Evolutionary conservation across 768 basidiomycete genomes (phyloP).

Genomic region (Termitomyces sp.): DNA sequence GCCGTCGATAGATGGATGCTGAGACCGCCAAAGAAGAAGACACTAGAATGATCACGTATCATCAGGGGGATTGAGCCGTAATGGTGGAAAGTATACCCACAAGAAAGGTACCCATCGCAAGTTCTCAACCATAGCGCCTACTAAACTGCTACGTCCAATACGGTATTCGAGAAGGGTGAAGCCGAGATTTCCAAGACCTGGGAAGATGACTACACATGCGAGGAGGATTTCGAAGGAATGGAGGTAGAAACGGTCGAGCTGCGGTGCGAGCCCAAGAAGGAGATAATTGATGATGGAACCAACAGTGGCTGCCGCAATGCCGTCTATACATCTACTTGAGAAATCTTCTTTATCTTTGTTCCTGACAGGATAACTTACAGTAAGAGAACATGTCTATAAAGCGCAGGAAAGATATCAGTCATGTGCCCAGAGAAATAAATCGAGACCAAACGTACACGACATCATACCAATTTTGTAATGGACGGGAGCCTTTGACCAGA

Average conservation of each 20-base stretch:
- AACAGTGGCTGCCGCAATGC: conserved; percentile 64
- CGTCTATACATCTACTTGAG: conserved; percentile 25
- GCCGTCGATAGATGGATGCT: conserved; percentile 67
- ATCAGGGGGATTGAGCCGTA: background rate
- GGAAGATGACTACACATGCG: conserved; percentile 74
- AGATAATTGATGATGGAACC: conserved; percentile 70
- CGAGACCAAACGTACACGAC: conserved; percentile 40
- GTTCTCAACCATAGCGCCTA: conserved; percentile 48
- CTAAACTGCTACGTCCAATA: conserved; percentile 52
- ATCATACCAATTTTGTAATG: conserved; percentile 83
- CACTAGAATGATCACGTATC: conserved; percentile 28
- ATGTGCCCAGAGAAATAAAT: background rate
- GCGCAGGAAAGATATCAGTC: background rate
- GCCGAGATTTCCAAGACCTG: conserved; percentile 68
- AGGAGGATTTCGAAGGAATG: conserved; percentile 79
- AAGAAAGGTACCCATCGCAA: conserved; percentile 70
- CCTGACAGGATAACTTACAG: conserved; percentile 23
- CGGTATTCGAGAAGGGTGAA: conserved; percentile 74
- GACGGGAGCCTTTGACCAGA: conserved; percentile 71
- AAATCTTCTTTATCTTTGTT: background rate
- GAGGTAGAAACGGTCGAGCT: conserved; percentile 70
- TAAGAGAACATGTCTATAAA: conserved; percentile 41
- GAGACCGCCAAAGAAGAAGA: conserved; percentile 75
- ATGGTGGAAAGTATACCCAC: conserved; percentile 31
- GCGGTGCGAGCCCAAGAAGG: conserved; percentile 62